These are phyloP conservation scores for Telfairia occidentalis DNA, from an alignment of 331 rosid genomes.

Conservation along the genomic window DNA sequence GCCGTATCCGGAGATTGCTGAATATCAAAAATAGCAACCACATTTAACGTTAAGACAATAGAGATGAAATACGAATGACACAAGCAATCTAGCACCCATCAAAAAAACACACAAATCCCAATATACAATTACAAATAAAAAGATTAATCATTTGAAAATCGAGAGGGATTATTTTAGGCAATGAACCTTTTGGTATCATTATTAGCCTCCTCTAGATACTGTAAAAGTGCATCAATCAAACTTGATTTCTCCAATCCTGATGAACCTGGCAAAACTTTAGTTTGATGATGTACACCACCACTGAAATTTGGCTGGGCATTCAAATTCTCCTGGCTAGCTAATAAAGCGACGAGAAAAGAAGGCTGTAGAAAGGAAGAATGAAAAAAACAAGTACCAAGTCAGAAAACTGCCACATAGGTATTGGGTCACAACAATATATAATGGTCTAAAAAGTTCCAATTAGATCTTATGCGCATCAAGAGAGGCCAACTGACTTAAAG, in stretches of 20 bases:
- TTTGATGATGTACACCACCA: conserved; percentile 37
- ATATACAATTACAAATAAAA: conserved; percentile 9
- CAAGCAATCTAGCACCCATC: background rate
- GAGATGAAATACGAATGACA: background rate
- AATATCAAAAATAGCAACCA: conserved; percentile 19
- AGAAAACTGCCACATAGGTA: background rate
- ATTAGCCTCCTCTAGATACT: conserved; percentile 35
- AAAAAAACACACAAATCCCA: background rate
- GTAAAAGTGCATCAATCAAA: conserved; percentile 41
- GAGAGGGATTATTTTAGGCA: conserved; percentile 2
- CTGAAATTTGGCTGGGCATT: conserved; percentile 25
- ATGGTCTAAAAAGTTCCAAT: background rate
- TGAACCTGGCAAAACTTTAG: conserved; percentile 26
- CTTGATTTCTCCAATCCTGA: conserved; percentile 30
- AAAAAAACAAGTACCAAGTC: background rate
- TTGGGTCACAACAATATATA: background rate
- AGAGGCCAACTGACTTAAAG: background rate
- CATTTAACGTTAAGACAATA: conserved; percentile 11
- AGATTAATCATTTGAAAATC: background rate
- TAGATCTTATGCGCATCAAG: background rate
- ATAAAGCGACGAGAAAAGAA: conserved; percentile 62
- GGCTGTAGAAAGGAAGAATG: conserved; percentile 49
- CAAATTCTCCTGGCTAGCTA: conserved; percentile 31
- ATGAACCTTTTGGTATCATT: conserved; percentile 44
- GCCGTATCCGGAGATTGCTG: conserved; percentile 60